These are phyloP conservation scores for Termitomyces sp. DNA, from an alignment of 768 basidiomycete species.

Conservation along the genomic window DNA sequence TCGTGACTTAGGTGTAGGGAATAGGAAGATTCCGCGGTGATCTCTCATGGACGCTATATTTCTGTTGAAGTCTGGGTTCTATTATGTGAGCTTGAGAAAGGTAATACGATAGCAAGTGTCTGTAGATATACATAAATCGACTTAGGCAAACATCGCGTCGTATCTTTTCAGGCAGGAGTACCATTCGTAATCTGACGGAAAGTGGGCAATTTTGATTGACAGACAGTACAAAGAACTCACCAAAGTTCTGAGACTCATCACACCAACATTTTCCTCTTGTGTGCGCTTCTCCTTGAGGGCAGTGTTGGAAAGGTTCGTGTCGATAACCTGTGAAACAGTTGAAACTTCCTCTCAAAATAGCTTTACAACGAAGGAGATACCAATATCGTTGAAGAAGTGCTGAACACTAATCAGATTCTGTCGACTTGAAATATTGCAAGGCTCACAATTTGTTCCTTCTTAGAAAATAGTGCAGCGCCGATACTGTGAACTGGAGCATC, in stretches of 20 bases:
- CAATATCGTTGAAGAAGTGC: slow-evolving; percentile 95
- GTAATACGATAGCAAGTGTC: slow-evolving; percentile 2
- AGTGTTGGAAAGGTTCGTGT: slow-evolving; percentile 94
- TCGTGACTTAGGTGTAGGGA: background rate
- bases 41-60: slow-evolving; percentile 5
- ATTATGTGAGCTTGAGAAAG: background rate
- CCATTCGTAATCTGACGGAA: slow-evolving; percentile 66
- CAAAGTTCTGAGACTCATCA: slow-evolving; percentile 69
- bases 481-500: slow-evolving; percentile 91
- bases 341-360: background rate
- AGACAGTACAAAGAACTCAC: slow-evolving; percentile 33
- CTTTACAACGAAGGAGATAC: slow-evolving; percentile 18
- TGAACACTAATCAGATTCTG: slow-evolving; percentile 16
- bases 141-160: slow-evolving; percentile 50
- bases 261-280: slow-evolving; percentile 85
- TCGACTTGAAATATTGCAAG: background rate
- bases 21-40: background rate
- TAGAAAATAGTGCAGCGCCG: slow-evolving; percentile 84
- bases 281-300: slow-evolving; percentile 76
- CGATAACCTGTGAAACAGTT: slow-evolving; percentile 48
- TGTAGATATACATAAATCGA: slow-evolving; percentile 9
- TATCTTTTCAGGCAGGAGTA: slow-evolving; percentile 87
- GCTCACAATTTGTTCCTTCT: slow-evolving; percentile 74
- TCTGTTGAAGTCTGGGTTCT: background rate
- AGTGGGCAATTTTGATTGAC: background rate